Percentiles rank a stretch among this genome's conserved stretches.
Evolutionary conservation across 306 rosid species (phyloP).

Genomic region (Vigna mungo): DNA sequence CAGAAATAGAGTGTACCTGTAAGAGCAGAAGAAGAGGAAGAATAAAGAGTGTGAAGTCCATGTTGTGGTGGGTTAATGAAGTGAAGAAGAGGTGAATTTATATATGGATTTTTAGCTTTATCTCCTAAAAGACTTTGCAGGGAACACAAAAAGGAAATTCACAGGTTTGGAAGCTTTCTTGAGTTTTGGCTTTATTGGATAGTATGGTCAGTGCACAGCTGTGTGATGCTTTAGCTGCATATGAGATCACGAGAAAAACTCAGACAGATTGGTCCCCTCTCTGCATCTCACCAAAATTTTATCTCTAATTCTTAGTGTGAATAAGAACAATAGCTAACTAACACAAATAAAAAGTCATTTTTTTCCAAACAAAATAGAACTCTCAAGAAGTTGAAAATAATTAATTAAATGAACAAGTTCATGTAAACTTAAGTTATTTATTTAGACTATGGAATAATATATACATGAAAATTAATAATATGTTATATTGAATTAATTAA

Average conservation of each 20-base stretch:
- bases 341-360: too few species aligned
- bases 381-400: too few species aligned
- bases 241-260: not conserved
- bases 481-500: too few species aligned
- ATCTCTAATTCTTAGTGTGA: not conserved
- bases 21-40: slow-evolving; percentile 41
- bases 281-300: not conserved
- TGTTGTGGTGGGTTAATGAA: slow-evolving; percentile 23
- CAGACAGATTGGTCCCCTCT: slow-evolving; percentile 30
- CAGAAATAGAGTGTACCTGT: slow-evolving; percentile 27
- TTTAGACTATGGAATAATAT: too few species aligned
- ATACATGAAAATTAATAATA: too few species aligned
- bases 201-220: slow-evolving; percentile 28
- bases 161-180: slow-evolving; percentile 47
- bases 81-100: slow-evolving; percentile 7
- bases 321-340: not conserved
- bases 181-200: not conserved
- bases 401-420: too few species aligned
- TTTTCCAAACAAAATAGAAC: too few species aligned
- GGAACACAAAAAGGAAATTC: slow-evolving; percentile 26
- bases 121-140: slow-evolving; percentile 26
- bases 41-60: slow-evolving; percentile 44
- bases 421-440: too few species aligned
- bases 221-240: slow-evolving; percentile 18
- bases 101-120: slow-evolving; percentile 23